Evolutionary conservation across 352 stramenopile genomes (phyloP), one percentile per base, ranked within the genome.

Genomic region (Pythium brachiatum): DNA sequence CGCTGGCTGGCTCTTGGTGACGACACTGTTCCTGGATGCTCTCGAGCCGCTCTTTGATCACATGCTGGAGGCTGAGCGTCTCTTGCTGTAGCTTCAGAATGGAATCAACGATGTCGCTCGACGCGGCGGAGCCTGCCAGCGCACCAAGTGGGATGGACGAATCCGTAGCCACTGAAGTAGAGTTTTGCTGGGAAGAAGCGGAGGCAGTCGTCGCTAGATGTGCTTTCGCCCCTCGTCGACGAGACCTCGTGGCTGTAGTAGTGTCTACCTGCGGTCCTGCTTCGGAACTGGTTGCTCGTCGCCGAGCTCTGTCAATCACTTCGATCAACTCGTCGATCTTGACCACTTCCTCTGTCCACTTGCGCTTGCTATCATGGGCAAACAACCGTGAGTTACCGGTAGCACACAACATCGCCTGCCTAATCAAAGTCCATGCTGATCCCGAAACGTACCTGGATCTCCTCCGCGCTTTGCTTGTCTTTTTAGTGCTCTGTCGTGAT

Each of bases 291-390:
- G 32, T 9, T 66, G 70, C 53, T 29, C 74, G 68, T 47, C 77
- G 66, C 48, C 78, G 65, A 15, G 74, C 68, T 47, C 70, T 57
- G 60, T 90, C 81, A 61, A 90, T 90, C n/a, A 77, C 62, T 44
- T 78, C 72, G 43, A 90, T 83, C 23, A 87, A 57, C 38, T 80
- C 77, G 16, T 76, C 66, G 61, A 90, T 90, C 63, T 82, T 83
- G 32, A 58, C 66, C 27, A 82, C 72, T 53, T 85, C 79, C 32
- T 83, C 63, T 44, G 76, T 68, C 47, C 82, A 55, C 52, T 81
- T 83, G 32, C 69, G 69, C 64, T 86, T 90, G 16, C 62, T 72
- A 11, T 32, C 26, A 11, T 26, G 7, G 15, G n/a, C 72, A 63
- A 13, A 27, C 18, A 48, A 21, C 7, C 8, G 36, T 20, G 12